phyloP scores from a whole-genome alignment of 768 basidiomycete species.

The Agaricus blazei region DNA sequence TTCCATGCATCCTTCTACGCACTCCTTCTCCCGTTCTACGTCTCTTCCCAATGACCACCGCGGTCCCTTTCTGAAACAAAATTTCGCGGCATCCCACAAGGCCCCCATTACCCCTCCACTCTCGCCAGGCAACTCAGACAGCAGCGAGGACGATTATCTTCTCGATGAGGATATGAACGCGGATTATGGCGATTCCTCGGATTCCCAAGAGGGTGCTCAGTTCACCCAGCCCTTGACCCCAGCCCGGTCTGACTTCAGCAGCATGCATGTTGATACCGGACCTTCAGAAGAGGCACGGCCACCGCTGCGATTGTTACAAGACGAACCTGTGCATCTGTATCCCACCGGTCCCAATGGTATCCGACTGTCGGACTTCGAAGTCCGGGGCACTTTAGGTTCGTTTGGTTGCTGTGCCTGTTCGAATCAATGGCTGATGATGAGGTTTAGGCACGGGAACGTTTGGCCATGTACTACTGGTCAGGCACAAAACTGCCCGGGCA shows the following conservation, averaged over 20 bases:
- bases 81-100: not conserved
- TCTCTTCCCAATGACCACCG: slow-evolving; percentile 20
- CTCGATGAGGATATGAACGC: slow-evolving; percentile 9
- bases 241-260: slow-evolving; percentile 7
- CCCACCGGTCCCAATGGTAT: slow-evolving; percentile 52
- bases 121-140: slow-evolving; percentile 11
- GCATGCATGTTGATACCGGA: slow-evolving; percentile 5
- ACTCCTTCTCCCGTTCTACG: slow-evolving; percentile 25
- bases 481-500: slow-evolving; percentile 51
- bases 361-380: slow-evolving; percentile 74
- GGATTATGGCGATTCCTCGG: slow-evolving; percentile 2
- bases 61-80: not conserved
- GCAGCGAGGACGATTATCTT: slow-evolving; percentile 10
- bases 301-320: slow-evolving; percentile 60
- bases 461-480: slow-evolving; percentile 87
- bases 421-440: not conserved
- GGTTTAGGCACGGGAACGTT: slow-evolving; percentile 90
- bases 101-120: slow-evolving; percentile 16
- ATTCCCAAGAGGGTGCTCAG: slow-evolving; percentile 1
- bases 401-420: slow-evolving; percentile 5
- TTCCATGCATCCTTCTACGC: slow-evolving; percentile 6
- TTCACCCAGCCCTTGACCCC: slow-evolving; percentile 8
- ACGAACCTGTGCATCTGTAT: slow-evolving; percentile 63
- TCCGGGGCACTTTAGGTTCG: slow-evolving; percentile 50
- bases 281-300: slow-evolving; percentile 17